Evolutionary conservation across 768 basidiomycete genomes (phyloP), one percentile per base, ranked within the genome.

Genomic region (Pleurotus giganteus): DNA sequence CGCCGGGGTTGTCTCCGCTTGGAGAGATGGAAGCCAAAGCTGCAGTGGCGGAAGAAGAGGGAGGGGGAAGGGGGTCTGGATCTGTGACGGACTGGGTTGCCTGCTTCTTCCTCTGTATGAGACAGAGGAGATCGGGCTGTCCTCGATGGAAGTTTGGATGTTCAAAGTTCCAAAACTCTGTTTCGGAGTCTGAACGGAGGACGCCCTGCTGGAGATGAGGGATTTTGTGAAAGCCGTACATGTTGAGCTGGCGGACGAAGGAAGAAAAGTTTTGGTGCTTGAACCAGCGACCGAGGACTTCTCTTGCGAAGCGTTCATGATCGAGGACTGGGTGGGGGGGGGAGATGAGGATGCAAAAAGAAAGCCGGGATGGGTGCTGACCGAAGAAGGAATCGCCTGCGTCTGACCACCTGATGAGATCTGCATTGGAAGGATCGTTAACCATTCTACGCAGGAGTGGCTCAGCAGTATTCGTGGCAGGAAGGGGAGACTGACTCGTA

Each of bases 171-270:
- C 89, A 91, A 52, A 86, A 81, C 64, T 95, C 93, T 43, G 82
- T 84, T 58, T 88, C 89, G 51, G 82, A 76, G 55, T 94, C 91
- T 67, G 84, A 82, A 65, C 86, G 89, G 58, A 98, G 80, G 24
- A 93, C 94, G 43, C 95, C 94, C 69, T 96, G 91, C 64, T 96
- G 94, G 17, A 98, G 84, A 66, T 98, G 94, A 0, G 94, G 95
- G 44, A 98, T 92, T 74, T 90, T 90, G 79, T 91, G 90, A 69
- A 94, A 94, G 53, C 91, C 91, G 69, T 95, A 97, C 90, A 94
- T 94, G 78, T 95, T 97, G 60, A 95, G 79, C 66, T 97, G 93
- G 12, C 93, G 81, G 15, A 95, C 93, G 62, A 97, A 97, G 29
- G 88, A 90, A 55, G 84, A 82, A 71, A 97, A 98, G 68, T 96